Evolutionary conservation across 306 rosid species (phyloP).

Genomic region (Pyrus communis): DNA sequence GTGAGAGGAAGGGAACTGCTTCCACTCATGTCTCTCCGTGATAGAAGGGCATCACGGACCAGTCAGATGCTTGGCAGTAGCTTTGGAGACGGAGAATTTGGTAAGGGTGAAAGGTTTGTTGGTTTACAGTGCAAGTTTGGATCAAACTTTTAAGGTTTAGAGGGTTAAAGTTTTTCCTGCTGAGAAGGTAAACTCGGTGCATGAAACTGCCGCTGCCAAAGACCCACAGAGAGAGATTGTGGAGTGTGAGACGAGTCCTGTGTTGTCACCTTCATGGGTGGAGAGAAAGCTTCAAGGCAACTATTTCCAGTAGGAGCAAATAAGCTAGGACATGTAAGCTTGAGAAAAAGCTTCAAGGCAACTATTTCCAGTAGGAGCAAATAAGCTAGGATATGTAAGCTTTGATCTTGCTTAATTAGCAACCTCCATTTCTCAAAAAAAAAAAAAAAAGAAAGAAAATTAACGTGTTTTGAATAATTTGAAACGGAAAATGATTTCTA

Average conservation of each 20-base stretch:
- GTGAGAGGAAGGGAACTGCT: constrained; percentile 42
- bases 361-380: constrained; percentile 11
- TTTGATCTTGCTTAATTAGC: neutral
- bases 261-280: constrained; percentile 37
- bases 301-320: constrained; percentile 12
- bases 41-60: constrained; percentile 53
- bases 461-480: neutral
- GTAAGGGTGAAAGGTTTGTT: constrained; percentile 28
- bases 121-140: constrained; percentile 54
- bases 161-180: constrained; percentile 38
- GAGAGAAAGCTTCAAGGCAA: constrained; percentile 34
- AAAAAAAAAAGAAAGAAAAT: neutral
- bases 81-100: constrained; percentile 29
- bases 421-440: neutral
- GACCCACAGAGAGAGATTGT: constrained; percentile 31
- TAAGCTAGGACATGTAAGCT: constrained; percentile 1
- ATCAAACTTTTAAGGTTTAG: constrained; percentile 55
- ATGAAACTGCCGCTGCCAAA: constrained; percentile 6
- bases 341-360: constrained; percentile 31
- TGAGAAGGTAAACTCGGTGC: constrained; percentile 20
- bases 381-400: neutral
- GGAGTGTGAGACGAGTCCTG: constrained; percentile 41
- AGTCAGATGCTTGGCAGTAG: constrained; percentile 44
- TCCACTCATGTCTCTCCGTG: constrained; percentile 37
- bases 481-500: neutral